Evolutionary conservation across 352 stramenopile genomes (phyloP), one percentile per base, ranked within the genome.

Genomic region (Aphanomyces euteiches): DNA sequence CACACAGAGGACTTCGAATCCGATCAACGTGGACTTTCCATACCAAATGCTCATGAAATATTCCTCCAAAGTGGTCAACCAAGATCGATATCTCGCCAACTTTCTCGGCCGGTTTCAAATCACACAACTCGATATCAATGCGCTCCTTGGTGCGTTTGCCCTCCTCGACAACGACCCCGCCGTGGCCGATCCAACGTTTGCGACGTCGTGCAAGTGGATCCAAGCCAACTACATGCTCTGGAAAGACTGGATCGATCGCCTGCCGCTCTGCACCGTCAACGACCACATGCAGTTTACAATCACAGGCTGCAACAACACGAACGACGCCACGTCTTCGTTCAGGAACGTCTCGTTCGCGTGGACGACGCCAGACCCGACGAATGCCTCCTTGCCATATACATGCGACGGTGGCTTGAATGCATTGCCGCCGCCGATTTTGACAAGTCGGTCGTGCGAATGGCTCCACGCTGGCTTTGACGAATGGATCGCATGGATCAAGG

Each of bases 221-320:
- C 78, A 80, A 56, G 39, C 61, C 0, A 88, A 90, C 53, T 90
- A 90, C 59, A 71, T 78, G n/a, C 41, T 66, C 0, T 90, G 80
- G 82, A 78, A 64, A 17, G 54, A 77, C 0, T 89, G 43, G 82
- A 12, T 84, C 4, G 73, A 83, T 4, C 78, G 72, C 7, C 3
- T 84, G 4, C 77, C 79, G 7, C 19, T 75, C 12, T 85, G 81
- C 59, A 75, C 69, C 2, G 71, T 84, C 8, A 64, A 79, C 3
- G 17, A 36, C 0, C 70, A 85, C 50, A 76, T 83, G 7, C 6
- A 64, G n/a, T 77, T 76, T 56, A 43, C 41, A 3, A 67, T 84
- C 3, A 48, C 59, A 0, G 79, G 74, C 4, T 89, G 81, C 37
- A 68, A 78, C 0, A 71, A 75, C 19, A 34, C 39, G 8, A 74